Base-by-base conservation (phyloP, 1,139 yeast genomes). In the Blastobotrys proliferans region DNA sequence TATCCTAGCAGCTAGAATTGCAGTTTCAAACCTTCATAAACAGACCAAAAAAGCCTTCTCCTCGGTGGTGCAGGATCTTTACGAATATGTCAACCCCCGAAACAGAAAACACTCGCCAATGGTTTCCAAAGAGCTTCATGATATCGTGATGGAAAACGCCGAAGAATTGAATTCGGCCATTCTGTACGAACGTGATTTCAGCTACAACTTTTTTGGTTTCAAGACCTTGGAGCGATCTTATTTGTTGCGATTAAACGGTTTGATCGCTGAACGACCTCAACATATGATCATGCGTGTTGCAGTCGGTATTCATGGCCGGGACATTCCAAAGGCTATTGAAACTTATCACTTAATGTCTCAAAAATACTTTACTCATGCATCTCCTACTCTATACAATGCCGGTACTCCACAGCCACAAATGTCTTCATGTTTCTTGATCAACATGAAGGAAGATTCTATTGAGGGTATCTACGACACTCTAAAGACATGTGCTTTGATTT, bases 31-130 rank as follows among this genome's bases (percentile, higher is more conserved):
- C 65, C 74, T 90, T 62, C 97, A 90, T 72, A 88, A 86, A 67
- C 95, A 85, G 69, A 90, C 97, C 45, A 84, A 90, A 56, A 86
- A 87, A 67, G 86, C 77, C 60, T 92, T 84, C 60, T 83, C 94
- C 36, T 83, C 80, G 57, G 95, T 88, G 47, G 70, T 86, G 45
- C 73, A 75, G 51, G 80, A 79, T 50, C 72, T 88, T 55, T 86
- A 80, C 65, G 75, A 75, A 50, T 88, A 86, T 61, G 69, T 82
- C 57, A 85, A 87, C 63, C 94, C 95, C 43, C 81, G 77, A 60
- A 87, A 85, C 43, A 81, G 73, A 35, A 69, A 68, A 59, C 85
- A 72, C 53, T 76, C 95, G 53, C 95, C 95, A 21, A 81, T 86
- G 90, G 79, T 87, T 49, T 79, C 94, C 8, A 70, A 81, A 49